Conservation (phyloP, 2,329 filamentous ascomycete genomes). For the Monilinia vaccinii-corymbosi region DNA sequence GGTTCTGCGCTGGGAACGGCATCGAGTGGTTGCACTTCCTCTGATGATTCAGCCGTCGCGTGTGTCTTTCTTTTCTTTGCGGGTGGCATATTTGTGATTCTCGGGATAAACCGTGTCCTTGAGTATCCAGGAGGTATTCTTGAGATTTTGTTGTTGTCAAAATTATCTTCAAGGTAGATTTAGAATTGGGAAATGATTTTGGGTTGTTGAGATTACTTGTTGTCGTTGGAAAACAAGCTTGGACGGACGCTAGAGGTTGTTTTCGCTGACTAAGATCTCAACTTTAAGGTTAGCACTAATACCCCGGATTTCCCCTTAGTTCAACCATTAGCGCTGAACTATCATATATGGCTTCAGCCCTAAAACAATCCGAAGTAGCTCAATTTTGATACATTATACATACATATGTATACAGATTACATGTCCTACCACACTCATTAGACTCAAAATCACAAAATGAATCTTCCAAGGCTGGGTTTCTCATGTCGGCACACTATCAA, state of each 20-base stretch:
- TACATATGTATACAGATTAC: neutral
- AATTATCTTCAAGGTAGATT: neutral
- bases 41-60: constrained; percentile 18
- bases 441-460: constrained; percentile 1
- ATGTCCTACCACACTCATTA: too few species aligned
- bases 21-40: constrained; percentile 8
- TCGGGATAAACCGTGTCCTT: neutral
- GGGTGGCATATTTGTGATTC: constrained; percentile 32
- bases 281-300: neutral
- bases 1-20: constrained; percentile 2
- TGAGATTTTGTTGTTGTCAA: constrained; percentile 1
- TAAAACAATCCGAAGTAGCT: too few species aligned
- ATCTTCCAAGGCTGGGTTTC: constrained; percentile 9
- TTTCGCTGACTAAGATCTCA: neutral
- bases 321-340: neutral
- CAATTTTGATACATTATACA: neutral
- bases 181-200: neutral
- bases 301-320: constrained; percentile 4
- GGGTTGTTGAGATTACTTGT: neutral
- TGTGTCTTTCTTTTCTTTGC: constrained; percentile 39
- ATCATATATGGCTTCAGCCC: neutral
- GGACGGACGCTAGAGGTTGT: neutral
- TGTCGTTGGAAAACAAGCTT: neutral
- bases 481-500: constrained; percentile 12
- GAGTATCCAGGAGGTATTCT: neutral